phyloP scores from a whole-genome alignment of 2,329 filamentous ascomycete species.

The Fusarium sp. region DNA sequence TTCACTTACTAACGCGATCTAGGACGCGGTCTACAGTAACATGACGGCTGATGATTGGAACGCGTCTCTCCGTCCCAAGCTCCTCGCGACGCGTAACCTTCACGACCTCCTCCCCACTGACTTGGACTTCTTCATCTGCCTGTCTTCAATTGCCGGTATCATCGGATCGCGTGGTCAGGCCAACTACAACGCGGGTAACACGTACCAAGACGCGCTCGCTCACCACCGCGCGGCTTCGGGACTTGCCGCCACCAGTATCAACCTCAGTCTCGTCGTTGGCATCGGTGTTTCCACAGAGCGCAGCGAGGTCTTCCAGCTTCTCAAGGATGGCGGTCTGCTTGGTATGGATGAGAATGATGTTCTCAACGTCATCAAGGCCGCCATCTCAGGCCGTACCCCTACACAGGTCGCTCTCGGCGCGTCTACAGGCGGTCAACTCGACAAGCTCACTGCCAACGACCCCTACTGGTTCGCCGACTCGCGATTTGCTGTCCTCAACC shows the following conservation, averaged over 20 bases:
- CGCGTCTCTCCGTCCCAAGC: neutral
- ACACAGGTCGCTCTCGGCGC: neutral
- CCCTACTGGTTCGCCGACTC: neutral
- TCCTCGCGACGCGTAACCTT: neutral
- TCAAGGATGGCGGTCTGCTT: neutral
- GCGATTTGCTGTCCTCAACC: neutral
- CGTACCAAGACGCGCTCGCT: neutral
- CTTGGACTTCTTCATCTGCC: neutral
- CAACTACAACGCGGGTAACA: neutral
- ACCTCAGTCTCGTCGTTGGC: neutral
- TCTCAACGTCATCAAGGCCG: neutral
- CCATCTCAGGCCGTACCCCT: neutral
- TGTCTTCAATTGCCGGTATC: neutral
- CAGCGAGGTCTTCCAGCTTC: neutral
- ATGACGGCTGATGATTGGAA: neutral
- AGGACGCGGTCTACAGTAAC: neutral
- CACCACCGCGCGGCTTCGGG: neutral
- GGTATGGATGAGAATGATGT: neutral
- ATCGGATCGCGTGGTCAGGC: neutral
- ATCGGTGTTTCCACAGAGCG: neutral
- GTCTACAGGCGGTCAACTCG: neutral
- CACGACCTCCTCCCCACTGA: neutral
- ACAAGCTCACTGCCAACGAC: neutral
- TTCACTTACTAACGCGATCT: neutral
- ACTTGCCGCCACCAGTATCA: neutral